Percentiles rank a stretch among this genome's conserved stretches.
These are phyloP conservation scores for Bacterosira constricta DNA, from an alignment of 108 stramenopile genomes.

Conservation along the genomic window DNA sequence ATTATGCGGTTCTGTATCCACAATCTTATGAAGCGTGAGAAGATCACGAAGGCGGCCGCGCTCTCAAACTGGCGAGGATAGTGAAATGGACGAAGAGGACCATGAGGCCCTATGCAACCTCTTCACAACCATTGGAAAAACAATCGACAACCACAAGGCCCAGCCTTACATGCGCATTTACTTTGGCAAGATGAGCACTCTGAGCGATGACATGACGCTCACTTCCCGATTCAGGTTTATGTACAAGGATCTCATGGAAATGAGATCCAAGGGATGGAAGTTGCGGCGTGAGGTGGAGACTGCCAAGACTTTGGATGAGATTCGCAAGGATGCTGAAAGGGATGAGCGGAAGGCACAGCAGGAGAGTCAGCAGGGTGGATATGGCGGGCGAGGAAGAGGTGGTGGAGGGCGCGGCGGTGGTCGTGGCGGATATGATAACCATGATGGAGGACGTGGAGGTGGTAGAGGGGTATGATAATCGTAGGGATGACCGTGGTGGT, in stretches of 20 bases:
- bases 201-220: constrained; percentile 67
- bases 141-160: constrained; percentile 71
- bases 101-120: constrained; percentile 90
- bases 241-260: constrained; percentile 95
- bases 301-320: constrained; percentile 92
- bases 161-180: constrained; percentile 67
- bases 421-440: constrained; percentile 44
- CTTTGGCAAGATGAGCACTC: constrained; percentile 63
- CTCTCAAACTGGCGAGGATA: constrained; percentile 55
- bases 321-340: constrained; percentile 84
- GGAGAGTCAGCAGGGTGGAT: constrained; percentile 56
- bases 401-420: constrained; percentile 26
- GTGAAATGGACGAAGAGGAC: constrained; percentile 87
- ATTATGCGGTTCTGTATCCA: constrained; percentile 90
- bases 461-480: constrained; percentile 10
- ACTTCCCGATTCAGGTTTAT: constrained; percentile 88
- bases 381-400: constrained; percentile 9
- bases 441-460: constrained; percentile 14
- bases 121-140: constrained; percentile 83
- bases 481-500: constrained; percentile 14
- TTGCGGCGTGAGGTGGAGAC: constrained; percentile 90
- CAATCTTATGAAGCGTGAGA: constrained; percentile 80
- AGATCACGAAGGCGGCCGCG: constrained; percentile 33
- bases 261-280: constrained; percentile 88
- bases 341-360: constrained; percentile 71